phyloP scores from a whole-genome alignment of 2,329 filamentous ascomycete species.

The Torrubiella hemipterigena region DNA sequence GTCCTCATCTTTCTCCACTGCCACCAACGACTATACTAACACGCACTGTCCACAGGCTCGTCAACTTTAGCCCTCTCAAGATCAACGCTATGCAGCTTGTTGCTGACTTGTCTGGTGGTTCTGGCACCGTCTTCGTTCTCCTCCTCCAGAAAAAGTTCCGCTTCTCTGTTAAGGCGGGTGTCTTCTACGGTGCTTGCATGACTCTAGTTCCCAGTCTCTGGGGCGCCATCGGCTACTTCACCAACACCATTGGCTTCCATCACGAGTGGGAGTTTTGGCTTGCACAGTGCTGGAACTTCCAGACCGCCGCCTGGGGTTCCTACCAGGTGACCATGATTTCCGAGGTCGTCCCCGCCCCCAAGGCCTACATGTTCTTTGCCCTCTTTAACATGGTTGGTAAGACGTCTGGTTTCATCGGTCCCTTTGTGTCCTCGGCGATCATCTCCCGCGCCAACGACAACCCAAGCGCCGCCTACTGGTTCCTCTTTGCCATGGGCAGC shows the following conservation, averaged over 20 bases:
- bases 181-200: conserved; percentile 11
- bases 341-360: conserved; percentile 11
- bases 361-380: conserved; percentile 12
- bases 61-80: conserved; percentile 10
- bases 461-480: conserved; percentile 10
- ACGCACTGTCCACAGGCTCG: conserved; percentile 6
- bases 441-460: conserved; percentile 8
- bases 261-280: conserved; percentile 10
- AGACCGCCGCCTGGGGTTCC: conserved; percentile 8
- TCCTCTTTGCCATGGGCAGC: conserved; percentile 10
- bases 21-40: neutral
- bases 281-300: conserved; percentile 10
- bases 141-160: conserved; percentile 10
- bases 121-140: conserved; percentile 9
- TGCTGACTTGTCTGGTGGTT: conserved; percentile 9
- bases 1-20: neutral
- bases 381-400: conserved; percentile 12
- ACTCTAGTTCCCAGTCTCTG: conserved; percentile 9
- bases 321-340: conserved; percentile 13
- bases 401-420: conserved; percentile 13
- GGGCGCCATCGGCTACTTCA: conserved; percentile 11
- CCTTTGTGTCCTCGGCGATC: conserved; percentile 12
- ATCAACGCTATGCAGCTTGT: conserved; percentile 10
- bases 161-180: conserved; percentile 11
- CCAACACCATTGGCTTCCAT: conserved; percentile 9